Evolutionary conservation across 2,329 filamentous ascomycete genomes (phyloP).

Genomic region (Colletotrichum brevisporum): DNA sequence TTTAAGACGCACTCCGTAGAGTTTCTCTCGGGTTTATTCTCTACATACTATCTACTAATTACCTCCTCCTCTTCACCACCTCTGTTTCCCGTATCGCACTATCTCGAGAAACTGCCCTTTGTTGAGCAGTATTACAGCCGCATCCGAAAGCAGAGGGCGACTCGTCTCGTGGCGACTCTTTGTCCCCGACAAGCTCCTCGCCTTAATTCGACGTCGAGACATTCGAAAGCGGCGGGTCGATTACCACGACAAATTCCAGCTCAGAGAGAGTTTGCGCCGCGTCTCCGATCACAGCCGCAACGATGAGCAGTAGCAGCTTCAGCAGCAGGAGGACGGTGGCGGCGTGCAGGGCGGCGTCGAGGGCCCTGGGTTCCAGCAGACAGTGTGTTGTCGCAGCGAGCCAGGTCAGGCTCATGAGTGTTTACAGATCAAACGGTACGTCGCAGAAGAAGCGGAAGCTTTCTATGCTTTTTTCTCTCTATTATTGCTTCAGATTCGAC

Average conservation of each 20-base stretch:
- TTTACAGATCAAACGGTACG: slow-evolving; percentile 36
- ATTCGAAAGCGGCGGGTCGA: slow-evolving; percentile 8
- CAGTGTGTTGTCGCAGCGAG: slow-evolving; percentile 12
- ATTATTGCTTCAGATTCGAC: slow-evolving; percentile 5
- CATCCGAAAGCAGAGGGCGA: slow-evolving; percentile 12
- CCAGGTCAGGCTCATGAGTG: slow-evolving; percentile 33
- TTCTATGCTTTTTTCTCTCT: slow-evolving; percentile 12
- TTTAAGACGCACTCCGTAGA: not conserved
- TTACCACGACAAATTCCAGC: not conserved
- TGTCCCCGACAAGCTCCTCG: not conserved
- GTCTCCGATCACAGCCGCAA: slow-evolving; percentile 9
- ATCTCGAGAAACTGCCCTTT: not conserved
- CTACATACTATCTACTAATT: not conserved
- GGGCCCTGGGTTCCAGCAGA: slow-evolving; percentile 21
- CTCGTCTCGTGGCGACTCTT: slow-evolving; percentile 11
- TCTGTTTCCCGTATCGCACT: not conserved
- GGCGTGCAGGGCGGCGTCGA: slow-evolving; percentile 18
- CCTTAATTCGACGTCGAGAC: slow-evolving; percentile 14
- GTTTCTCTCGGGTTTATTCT: not conserved
- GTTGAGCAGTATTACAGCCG: slow-evolving; percentile 1
- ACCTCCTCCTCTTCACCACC: not conserved
- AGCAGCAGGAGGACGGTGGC: slow-evolving; percentile 44
- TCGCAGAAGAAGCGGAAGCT: slow-evolving; percentile 23
- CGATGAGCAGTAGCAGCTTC: not conserved
- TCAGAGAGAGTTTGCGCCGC: not conserved